Evolutionary conservation across 2,329 filamentous ascomycete species (phyloP).

Genomic region (Xylaria polymorpha): DNA sequence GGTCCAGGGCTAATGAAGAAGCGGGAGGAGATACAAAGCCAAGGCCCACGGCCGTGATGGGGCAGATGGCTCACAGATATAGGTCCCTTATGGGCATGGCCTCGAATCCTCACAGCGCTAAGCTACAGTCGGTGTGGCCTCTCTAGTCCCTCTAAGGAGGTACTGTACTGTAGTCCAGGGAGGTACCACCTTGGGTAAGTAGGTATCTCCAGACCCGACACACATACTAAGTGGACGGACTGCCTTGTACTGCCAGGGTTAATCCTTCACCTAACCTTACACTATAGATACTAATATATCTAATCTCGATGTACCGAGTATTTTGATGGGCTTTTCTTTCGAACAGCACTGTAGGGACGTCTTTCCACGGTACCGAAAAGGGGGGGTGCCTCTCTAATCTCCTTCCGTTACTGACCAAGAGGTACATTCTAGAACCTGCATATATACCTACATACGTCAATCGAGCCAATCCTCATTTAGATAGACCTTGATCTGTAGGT

Average conservation of each 20-base stretch:
- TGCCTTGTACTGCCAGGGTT: conserved; percentile 10
- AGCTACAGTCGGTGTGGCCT: conserved; percentile 9
- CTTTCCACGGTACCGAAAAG: conserved; percentile 6
- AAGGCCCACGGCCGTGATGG: conserved; percentile 9
- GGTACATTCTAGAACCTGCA: conserved; percentile 1
- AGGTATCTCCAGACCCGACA: conserved; percentile 2
- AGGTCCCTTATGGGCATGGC: conserved; percentile 4
- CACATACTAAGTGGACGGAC: conserved; percentile 12
- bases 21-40: conserved; percentile 11
- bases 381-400: conserved; percentile 18
- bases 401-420: conserved; percentile 9
- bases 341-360: conserved; percentile 4
- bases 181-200: background rate
- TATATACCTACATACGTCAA: background rate
- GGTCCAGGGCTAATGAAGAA: conserved; percentile 21
- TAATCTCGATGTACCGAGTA: conserved; percentile 1
- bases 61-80: conserved; percentile 12
- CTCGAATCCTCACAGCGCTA: background rate
- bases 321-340: background rate
- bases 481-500: background rate
- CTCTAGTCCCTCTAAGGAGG: background rate
- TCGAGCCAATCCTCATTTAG: background rate
- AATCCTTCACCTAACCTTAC: background rate
- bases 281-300: background rate
- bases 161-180: no score